Conservation (phyloP, 2,329 filamentous ascomycete genomes). For the Hypoxylon rubiginosum region DNA sequence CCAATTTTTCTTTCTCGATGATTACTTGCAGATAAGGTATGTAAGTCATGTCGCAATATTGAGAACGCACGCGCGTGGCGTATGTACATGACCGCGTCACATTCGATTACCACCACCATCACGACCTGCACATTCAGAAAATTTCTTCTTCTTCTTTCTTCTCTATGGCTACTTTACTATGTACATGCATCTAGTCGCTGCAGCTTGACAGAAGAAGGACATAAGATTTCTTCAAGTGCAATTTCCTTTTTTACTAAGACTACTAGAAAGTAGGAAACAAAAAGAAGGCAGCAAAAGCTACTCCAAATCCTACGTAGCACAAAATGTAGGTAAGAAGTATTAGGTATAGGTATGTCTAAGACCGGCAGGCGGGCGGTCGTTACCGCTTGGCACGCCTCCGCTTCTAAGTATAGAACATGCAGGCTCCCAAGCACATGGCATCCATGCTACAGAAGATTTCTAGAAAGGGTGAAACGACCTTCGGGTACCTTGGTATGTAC, state of each 20-base stretch:
- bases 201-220: background rate
- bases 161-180: constrained; percentile 14
- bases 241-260: background rate
- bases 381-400: constrained; percentile 6
- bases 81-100: constrained; percentile 38
- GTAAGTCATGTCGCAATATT: constrained; percentile 27
- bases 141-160: constrained; percentile 16
- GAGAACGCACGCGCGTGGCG: constrained; percentile 23
- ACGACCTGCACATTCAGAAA: background rate
- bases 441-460: constrained; percentile 45
- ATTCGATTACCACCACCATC: constrained; percentile 51
- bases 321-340: constrained; percentile 8
- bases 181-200: constrained; percentile 6
- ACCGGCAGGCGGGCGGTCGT: constrained; percentile 18
- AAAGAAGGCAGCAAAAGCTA: background rate
- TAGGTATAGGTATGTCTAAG: constrained; percentile 15
- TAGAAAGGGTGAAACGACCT: constrained; percentile 33
- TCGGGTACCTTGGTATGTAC: background rate
- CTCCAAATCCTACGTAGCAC: constrained; percentile 22
- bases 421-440: constrained; percentile 30
- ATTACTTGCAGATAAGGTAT: constrained; percentile 7
- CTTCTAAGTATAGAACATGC: constrained; percentile 42
- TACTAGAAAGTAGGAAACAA: background rate
- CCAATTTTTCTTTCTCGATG: background rate
- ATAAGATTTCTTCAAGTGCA: constrained; percentile 8